Evolutionary conservation across 148 eudicot genomes (phyloP), one percentile per base, ranked within the genome.

Genomic region (Persicaria tinctoria): DNA sequence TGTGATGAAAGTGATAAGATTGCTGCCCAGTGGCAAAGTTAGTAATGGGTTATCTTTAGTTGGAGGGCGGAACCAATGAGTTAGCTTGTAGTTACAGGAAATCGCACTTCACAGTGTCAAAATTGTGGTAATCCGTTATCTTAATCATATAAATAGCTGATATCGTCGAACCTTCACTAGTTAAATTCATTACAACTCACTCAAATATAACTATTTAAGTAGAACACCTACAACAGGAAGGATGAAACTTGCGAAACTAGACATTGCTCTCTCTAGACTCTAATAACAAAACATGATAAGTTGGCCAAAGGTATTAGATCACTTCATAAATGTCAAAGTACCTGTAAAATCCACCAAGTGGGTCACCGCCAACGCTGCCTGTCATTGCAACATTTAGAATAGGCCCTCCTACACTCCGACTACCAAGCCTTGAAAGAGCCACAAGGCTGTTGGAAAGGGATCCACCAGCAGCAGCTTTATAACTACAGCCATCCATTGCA

Each of bases 391-490:
- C 91, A 80, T 92, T 95, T 23, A 95, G 77, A 32, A 82, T 76
- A 78, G 90, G 90, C 5, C 90, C 92, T 46, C 89, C 90, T 74
- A 79, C 76, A 17, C 88, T 72, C 70, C 79, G 96, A 80, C 81
- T 89, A 48, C 98, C 98, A 78, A 95, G 99, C 88, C 99, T 84
- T 13, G 99, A 92, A 90, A 95, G 91, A 71, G 99, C 99, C 74
- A 95, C 99, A 27, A 95, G 82, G 81, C 90, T 95, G 76, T 95
- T 95, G 70, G 99, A 95, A 46, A 95, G 88, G 73, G 99, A 95
- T 53, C 99, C 99, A 75, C 99, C 99, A 32, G 99, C 99, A 7
- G 99, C 99, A 75, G 99, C 99, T 86, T 95, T 95, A 79, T 95
- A 95, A 83, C 89, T 95, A 85, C 99, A 92, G 50, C 99, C 99